These are phyloP conservation scores for Phaeotremella fagi DNA, from an alignment of 768 basidiomycete species.

Conservation along the genomic window DNA sequence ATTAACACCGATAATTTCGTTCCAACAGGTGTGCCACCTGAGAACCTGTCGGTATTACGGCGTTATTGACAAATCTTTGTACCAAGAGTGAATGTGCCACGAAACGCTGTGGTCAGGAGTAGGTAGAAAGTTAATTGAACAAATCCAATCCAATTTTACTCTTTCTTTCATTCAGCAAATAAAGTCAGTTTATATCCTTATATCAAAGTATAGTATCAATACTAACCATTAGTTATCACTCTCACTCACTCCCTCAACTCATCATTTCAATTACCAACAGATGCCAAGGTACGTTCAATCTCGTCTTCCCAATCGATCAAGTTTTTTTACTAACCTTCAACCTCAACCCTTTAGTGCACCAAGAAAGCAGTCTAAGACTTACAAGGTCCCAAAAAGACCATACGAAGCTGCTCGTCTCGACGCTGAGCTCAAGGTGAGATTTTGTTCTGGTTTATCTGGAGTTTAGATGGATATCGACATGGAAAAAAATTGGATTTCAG, in stretches of 20 bases:
- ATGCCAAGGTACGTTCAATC: slow-evolving; percentile 29
- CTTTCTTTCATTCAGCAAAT: slow-evolving; percentile 18
- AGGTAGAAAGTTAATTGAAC: background rate
- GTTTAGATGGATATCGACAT: background rate
- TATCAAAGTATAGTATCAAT: background rate
- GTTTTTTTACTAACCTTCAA: too few species aligned
- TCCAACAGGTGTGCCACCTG: background rate
- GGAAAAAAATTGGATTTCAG: background rate
- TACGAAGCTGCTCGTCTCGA: slow-evolving; percentile 98
- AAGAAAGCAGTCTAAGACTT: slow-evolving; percentile 53
- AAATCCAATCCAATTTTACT: slow-evolving; percentile 1
- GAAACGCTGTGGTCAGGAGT: slow-evolving; percentile 1
- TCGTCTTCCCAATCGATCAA: too few species aligned
- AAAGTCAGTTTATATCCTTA: slow-evolving; percentile 1
- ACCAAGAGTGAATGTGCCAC: too few species aligned
- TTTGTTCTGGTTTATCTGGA: background rate
- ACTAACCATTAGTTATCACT: slow-evolving; percentile 7
- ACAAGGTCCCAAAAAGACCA: slow-evolving; percentile 97
- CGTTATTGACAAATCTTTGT: background rate
- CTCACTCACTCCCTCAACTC: background rate
- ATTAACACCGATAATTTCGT: slow-evolving; percentile 14
- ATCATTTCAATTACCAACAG: slow-evolving; percentile 3
- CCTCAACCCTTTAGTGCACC: slow-evolving; percentile 46
- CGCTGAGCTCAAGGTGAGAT: slow-evolving; percentile 88
- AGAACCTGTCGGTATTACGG: slow-evolving; percentile 16